A percentile compares a stretch with the other conserved stretches of the same genome.
These are phyloP conservation scores for Paraconiothyrium sp. DNA, from an alignment of 2,329 filamentous ascomycete genomes.

Conservation along the genomic window DNA sequence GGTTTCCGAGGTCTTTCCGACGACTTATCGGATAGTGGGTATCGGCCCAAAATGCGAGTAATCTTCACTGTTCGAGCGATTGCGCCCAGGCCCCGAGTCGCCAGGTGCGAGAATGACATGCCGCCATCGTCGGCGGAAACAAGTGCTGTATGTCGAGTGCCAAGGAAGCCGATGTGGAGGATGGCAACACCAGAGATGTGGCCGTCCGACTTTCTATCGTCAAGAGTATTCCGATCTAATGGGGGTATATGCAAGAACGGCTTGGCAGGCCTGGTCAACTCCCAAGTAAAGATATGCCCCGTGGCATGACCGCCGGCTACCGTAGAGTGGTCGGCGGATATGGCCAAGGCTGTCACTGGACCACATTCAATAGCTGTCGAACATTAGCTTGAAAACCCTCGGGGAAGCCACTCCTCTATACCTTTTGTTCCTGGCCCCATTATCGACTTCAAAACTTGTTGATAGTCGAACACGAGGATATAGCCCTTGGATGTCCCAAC, in stretches of 20 bases:
- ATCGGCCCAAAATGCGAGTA: constrained; percentile 88
- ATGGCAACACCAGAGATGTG: constrained; percentile 82
- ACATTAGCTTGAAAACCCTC: constrained; percentile 39
- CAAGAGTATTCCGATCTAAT: constrained; percentile 70
- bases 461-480: constrained; percentile 95
- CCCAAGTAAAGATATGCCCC: constrained; percentile 97
- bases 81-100: constrained; percentile 87
- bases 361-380: constrained; percentile 85
- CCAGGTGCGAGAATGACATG: constrained; percentile 98
- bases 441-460: constrained; percentile 92
- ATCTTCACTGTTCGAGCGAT: constrained; percentile 88
- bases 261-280: constrained; percentile 79
- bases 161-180: constrained; percentile 92
- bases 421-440: constrained; percentile 93
- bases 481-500: constrained; percentile 94
- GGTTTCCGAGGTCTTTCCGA: constrained; percentile 79
- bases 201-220: constrained; percentile 77
- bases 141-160: constrained; percentile 90
- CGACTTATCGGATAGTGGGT: constrained; percentile 75
- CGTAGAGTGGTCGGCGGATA: constrained; percentile 93
- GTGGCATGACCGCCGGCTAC: constrained; percentile 89
- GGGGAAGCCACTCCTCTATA: constrained; percentile 48
- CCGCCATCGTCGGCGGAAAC: constrained; percentile 94
- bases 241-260: constrained; percentile 90
- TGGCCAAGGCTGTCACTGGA: constrained; percentile 82